These are phyloP conservation scores for Russula virescens DNA, from an alignment of 768 basidiomycete genomes.

Conservation along the genomic window DNA sequence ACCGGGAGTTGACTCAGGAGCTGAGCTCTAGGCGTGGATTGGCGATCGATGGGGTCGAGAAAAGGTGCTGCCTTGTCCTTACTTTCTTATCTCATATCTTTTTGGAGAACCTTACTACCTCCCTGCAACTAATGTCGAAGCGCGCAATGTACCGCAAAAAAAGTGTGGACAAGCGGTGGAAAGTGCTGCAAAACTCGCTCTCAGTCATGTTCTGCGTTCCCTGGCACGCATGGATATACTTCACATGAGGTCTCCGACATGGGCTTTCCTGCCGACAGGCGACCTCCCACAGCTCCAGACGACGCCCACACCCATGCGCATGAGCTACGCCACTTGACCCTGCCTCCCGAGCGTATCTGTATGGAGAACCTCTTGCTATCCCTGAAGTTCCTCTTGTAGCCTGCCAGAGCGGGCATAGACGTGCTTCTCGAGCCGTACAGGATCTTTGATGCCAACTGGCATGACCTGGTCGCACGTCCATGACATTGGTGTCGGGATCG, in stretches of 20 bases:
- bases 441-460: constrained; percentile 89
- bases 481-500: constrained; percentile 51
- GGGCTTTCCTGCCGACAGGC: constrained; percentile 29
- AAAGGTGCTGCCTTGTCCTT: constrained; percentile 35
- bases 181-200: constrained; percentile 78
- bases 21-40: constrained; percentile 91
- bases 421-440: constrained; percentile 77
- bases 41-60: constrained; percentile 42
- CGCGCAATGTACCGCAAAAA: too few species aligned
- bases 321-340: constrained; percentile 64
- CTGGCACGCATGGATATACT: constrained; percentile 71
- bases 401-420: constrained; percentile 80
- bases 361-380: constrained; percentile 97
- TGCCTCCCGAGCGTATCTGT: constrained; percentile 86
- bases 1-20: constrained; percentile 73
- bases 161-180: constrained; percentile 77
- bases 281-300: too few species aligned
- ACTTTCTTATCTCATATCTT: too few species aligned
- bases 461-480: constrained; percentile 73
- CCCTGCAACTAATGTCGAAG: too few species aligned
- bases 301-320: constrained; percentile 33
- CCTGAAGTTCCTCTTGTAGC: constrained; percentile 90
- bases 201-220: constrained; percentile 95
- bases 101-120: too few species aligned
- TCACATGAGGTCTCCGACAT: constrained; percentile 63